Evolutionary conservation across 768 basidiomycete genomes (phyloP).

Genomic region (Macrolepiota fuliginosa): DNA sequence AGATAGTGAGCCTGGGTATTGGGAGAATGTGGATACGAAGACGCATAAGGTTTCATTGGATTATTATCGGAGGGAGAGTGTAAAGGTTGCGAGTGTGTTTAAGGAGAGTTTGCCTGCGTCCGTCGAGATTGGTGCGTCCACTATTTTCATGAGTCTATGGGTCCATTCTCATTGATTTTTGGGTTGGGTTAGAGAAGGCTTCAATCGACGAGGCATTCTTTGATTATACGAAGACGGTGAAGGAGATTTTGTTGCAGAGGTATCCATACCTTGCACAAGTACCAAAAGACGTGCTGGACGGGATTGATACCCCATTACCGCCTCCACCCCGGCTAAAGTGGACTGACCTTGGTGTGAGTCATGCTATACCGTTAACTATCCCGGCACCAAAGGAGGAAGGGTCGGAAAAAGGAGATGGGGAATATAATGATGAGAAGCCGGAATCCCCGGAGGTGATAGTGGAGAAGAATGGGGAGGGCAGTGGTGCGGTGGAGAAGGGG

Average conservation of each 20-base stretch:
- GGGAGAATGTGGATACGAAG: slow-evolving; percentile 82
- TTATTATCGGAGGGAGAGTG: slow-evolving; percentile 86
- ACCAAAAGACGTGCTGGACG: slow-evolving; percentile 65
- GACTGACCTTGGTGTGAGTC: slow-evolving; percentile 46
- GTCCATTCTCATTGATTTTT: background rate
- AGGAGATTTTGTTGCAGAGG: slow-evolving; percentile 65
- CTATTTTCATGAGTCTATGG: background rate
- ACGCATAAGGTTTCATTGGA: slow-evolving; percentile 98
- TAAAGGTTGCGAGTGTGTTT: slow-evolving; percentile 83
- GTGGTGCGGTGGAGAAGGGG: background rate
- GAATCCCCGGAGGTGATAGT: background rate
- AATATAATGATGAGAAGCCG: background rate
- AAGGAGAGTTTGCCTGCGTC: slow-evolving; percentile 74
- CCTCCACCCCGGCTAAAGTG: slow-evolving; percentile 65
- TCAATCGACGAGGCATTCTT: slow-evolving; percentile 98
- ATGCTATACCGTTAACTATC: slow-evolving; percentile 56
- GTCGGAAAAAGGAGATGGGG: background rate
- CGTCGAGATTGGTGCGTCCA: slow-evolving; percentile 64
- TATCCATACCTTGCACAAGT: slow-evolving; percentile 76
- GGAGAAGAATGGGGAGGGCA: background rate
- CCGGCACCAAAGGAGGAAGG: slow-evolving; percentile 4
- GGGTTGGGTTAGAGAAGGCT: slow-evolving; percentile 73
- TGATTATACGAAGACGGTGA: slow-evolving; percentile 83
- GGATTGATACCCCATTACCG: slow-evolving; percentile 76
- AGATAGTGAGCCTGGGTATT: slow-evolving; percentile 84